These are phyloP conservation scores for Apostasia shenzhenica DNA, from an alignment of 106 monocot species.

Conservation along the genomic window DNA sequence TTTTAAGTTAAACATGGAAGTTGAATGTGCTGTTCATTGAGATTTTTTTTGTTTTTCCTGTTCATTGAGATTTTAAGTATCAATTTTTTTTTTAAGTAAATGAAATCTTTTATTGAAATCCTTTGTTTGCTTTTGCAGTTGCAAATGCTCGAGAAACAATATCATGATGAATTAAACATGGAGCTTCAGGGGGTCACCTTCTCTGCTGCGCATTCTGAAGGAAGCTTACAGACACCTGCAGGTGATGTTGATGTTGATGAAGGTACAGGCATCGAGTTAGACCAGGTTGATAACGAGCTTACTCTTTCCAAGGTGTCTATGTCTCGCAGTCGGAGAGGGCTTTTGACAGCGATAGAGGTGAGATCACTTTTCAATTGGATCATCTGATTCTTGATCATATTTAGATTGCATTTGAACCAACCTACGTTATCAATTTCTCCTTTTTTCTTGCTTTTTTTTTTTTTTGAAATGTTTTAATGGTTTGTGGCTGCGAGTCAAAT, in stretches of 20 bases:
- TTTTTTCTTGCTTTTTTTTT: neutral
- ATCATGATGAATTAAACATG: conserved; percentile 75
- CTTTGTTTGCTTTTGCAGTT: conserved; percentile 33
- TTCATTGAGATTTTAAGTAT: neutral
- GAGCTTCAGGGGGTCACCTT: conserved; percentile 61
- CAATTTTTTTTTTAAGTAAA: neutral
- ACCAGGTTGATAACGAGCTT: conserved; percentile 32
- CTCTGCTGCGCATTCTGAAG: conserved; percentile 45
- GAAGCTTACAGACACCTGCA: conserved; percentile 13
- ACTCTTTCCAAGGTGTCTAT: conserved; percentile 46
- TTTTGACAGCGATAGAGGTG: conserved; percentile 90
- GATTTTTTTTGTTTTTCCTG: too few species aligned
- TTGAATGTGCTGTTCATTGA: too few species aligned
- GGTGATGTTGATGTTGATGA: conserved; percentile 14
- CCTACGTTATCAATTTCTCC: neutral
- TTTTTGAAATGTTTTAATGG: neutral
- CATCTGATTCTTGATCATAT: neutral
- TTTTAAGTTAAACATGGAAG: too few species aligned
- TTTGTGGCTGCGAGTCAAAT: neutral
- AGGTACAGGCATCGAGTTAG: conserved; percentile 8
- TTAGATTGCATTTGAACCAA: neutral
- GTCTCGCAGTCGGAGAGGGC: conserved; percentile 67
- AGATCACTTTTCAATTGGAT: neutral
- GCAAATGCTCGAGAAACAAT: conserved; percentile 58
- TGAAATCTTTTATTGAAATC: neutral